Conservation (phyloP, 2,329 filamentous ascomycete genomes). For the Fusarium solani-melongenae region DNA sequence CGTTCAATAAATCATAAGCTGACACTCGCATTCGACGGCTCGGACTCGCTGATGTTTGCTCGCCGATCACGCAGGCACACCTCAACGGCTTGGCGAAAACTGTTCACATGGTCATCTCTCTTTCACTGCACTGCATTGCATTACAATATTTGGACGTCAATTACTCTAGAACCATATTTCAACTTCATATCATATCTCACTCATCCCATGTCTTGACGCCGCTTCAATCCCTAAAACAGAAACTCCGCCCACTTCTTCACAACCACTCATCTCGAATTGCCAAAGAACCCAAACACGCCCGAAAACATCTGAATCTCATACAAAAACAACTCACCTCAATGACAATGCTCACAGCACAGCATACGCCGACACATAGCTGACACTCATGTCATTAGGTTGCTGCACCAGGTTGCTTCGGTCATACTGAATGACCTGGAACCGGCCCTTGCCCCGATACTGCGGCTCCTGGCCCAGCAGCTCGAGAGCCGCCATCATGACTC, state of each 20-base stretch:
- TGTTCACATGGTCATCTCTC: not conserved
- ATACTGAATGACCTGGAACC: constrained; percentile 86
- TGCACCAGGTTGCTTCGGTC: constrained; percentile 83
- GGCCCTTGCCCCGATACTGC: constrained; percentile 53
- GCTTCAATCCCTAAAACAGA: not conserved
- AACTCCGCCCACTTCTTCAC: not conserved
- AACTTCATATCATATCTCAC: not conserved
- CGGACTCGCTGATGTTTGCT: not conserved
- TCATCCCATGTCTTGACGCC: not conserved
- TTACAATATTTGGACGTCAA: not conserved
- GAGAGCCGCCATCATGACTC: constrained; percentile 88
- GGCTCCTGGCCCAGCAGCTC: constrained; percentile 67
- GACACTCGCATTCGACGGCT: not conserved
- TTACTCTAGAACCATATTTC: not conserved
- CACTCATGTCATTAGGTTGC: constrained; percentile 79
- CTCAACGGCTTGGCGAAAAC: not conserved
- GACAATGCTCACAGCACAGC: constrained; percentile 69
- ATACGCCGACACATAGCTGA: constrained; percentile 95
- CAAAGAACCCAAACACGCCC: not conserved
- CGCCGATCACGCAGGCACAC: not conserved
- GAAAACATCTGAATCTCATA: not conserved
- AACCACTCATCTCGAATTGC: not conserved
- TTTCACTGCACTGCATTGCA: not conserved
- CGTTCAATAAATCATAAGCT: constrained; percentile 6
- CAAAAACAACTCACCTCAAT: not conserved